phyloP scores from a whole-genome alignment of 768 basidiomycete species.

The Asterophora parasitica region DNA sequence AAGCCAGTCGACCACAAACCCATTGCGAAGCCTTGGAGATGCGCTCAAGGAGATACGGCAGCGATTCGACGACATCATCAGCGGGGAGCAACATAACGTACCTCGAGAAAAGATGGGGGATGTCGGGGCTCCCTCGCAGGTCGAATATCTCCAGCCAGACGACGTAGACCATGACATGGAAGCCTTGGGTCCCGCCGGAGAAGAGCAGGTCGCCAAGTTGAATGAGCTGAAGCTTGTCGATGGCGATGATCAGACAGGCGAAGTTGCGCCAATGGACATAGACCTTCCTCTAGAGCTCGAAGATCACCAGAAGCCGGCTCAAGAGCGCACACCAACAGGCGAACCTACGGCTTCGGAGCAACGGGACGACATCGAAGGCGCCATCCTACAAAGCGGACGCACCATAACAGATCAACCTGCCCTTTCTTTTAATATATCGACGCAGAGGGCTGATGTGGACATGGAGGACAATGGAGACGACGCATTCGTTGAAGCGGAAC shows the following conservation, averaged over 20 bases:
- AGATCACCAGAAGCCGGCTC: conserved; percentile 19
- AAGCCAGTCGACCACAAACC: conserved; percentile 39
- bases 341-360: conserved; percentile 21
- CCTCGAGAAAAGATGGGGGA: conserved; percentile 35
- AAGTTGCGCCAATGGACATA: conserved; percentile 46
- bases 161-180: conserved; percentile 74
- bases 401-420: conserved; percentile 17
- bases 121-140: conserved; percentile 37
- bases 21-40: conserved; percentile 79
- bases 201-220: conserved; percentile 79
- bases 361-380: conserved; percentile 38
- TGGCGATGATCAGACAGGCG: conserved; percentile 35
- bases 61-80: conserved; percentile 79
- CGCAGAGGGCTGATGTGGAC: conserved; percentile 27
- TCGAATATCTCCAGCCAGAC: conserved; percentile 76
- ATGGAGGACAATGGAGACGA: conserved; percentile 29
- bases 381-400: conserved; percentile 34
- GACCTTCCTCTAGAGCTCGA: conserved; percentile 27
- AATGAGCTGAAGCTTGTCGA: conserved; percentile 77
- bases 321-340: conserved; percentile 18
- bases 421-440: conserved; percentile 21
- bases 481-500: conserved; percentile 38
- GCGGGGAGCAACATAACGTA: conserved; percentile 29
- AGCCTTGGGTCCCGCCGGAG: conserved; percentile 81
- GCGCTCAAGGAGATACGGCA: conserved; percentile 75